phyloP scores from a whole-genome alignment of 495 filamentous ascomycete species.

The Geoglossum glabrum region DNA sequence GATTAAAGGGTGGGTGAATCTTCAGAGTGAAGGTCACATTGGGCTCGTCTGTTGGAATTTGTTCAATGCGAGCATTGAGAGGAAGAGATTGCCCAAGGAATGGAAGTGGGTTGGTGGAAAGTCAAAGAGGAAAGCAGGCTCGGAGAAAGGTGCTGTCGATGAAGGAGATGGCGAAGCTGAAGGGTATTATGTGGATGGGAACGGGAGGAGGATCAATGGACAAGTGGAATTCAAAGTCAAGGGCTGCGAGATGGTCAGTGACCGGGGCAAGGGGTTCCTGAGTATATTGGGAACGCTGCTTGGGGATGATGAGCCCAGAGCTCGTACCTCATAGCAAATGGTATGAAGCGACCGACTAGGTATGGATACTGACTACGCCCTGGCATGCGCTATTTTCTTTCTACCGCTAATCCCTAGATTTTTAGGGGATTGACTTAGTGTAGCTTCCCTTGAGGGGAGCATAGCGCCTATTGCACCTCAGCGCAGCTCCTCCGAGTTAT shows the following conservation, averaged over 20 bases:
- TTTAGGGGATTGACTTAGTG: too few species aligned
- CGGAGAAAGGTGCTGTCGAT: constrained; percentile 17
- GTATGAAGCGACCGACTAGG: background rate
- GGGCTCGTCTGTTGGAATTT: constrained; percentile 53
- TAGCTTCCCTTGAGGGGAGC: too few species aligned
- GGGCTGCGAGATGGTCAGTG: constrained; percentile 37
- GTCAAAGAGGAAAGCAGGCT: background rate
- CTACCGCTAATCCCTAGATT: too few species aligned
- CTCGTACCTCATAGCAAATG: background rate
- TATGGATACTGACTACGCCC: too few species aligned
- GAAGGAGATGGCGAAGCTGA: constrained; percentile 19
- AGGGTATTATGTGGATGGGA: constrained; percentile 42
- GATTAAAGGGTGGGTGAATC: constrained; percentile 47
- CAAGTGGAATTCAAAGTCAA: constrained; percentile 40
- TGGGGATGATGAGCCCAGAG: constrained; percentile 11
- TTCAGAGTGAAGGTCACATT: constrained; percentile 53
- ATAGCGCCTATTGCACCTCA: too few species aligned
- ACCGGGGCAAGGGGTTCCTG: constrained; percentile 38
- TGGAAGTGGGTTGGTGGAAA: constrained; percentile 37
- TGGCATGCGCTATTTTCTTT: too few species aligned
- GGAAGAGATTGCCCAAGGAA: constrained; percentile 38
- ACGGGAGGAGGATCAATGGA: constrained; percentile 40
- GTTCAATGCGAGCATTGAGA: constrained; percentile 52
- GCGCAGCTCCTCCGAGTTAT: too few species aligned
- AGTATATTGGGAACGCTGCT: constrained; percentile 55